These are phyloP conservation scores for Carallia brachiata DNA, from an alignment of 345 rosid species.

Conservation along the genomic window DNA sequence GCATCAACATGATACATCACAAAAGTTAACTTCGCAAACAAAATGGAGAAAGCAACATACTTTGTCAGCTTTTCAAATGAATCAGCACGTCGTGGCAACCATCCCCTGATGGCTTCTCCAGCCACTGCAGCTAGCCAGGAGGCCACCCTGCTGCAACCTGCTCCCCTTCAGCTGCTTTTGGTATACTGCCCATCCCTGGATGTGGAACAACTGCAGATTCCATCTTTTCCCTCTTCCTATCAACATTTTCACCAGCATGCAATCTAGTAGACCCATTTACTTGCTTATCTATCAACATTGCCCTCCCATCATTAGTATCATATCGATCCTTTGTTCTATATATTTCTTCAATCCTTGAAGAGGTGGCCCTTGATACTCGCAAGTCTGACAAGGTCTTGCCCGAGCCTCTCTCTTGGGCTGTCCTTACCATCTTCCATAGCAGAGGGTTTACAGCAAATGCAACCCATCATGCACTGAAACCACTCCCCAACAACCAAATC, in stretches of 20 bases:
- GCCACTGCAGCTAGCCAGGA: constrained; percentile 93
- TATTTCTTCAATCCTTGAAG: constrained; percentile 75
- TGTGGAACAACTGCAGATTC: constrained; percentile 47
- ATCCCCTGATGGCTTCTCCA: constrained; percentile 94
- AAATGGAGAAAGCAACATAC: constrained; percentile 45
- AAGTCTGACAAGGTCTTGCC: constrained; percentile 56
- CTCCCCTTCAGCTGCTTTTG: constrained; percentile 83
- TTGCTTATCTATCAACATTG: constrained; percentile 61
- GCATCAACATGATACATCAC: not conserved
- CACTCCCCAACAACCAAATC: constrained; percentile 31
- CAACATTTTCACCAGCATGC: constrained; percentile 51
- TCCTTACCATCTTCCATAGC: constrained; percentile 84
- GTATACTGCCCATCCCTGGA: constrained; percentile 61
- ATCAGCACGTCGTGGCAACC: constrained; percentile 96
- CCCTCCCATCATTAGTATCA: constrained; percentile 55
- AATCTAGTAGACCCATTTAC: constrained; percentile 55
- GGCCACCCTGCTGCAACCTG: constrained; percentile 99
- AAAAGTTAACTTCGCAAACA: constrained; percentile 2
- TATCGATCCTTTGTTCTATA: constrained; percentile 50
- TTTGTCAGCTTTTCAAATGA: constrained; percentile 92
- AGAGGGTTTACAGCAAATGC: constrained; percentile 80
- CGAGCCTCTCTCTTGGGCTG: constrained; percentile 69
- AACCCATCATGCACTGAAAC: constrained; percentile 67
- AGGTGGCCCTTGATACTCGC: constrained; percentile 54
- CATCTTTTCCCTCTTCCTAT: constrained; percentile 66